Evolutionary conservation across 768 basidiomycete genomes (phyloP).

Genomic region (Lactifluus pinguis): DNA sequence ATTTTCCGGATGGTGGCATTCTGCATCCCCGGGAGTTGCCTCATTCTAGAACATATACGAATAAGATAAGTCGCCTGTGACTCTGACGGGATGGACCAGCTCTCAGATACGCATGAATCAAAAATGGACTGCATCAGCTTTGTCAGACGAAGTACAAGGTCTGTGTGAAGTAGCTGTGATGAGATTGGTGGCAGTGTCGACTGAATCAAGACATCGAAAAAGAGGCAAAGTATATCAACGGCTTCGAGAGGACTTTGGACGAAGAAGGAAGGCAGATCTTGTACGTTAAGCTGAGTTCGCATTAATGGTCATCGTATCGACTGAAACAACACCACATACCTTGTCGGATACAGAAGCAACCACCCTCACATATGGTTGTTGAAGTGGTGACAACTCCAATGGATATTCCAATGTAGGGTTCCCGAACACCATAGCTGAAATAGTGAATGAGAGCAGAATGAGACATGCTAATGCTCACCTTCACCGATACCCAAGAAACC

Average conservation of each 20-base stretch:
- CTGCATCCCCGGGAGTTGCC: slow-evolving; percentile 13
- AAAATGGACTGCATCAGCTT: slow-evolving; percentile 35
- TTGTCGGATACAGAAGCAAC: slow-evolving; percentile 11
- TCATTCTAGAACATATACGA: slow-evolving; percentile 27
- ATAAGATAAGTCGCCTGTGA: slow-evolving; percentile 34
- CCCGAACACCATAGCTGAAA: slow-evolving; percentile 5
- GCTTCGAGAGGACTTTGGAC: slow-evolving; percentile 29
- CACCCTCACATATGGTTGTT: slow-evolving; percentile 5
- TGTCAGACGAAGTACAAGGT: slow-evolving; percentile 36
- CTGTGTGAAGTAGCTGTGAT: slow-evolving; percentile 41
- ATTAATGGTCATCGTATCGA: not conserved
- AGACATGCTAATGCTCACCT: slow-evolving; percentile 4
- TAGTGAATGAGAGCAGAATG: not conserved
- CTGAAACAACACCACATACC: not conserved
- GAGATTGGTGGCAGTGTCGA: slow-evolving; percentile 35
- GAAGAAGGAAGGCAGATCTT: slow-evolving; percentile 25
- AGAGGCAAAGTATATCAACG: slow-evolving; percentile 37
- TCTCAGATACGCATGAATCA: slow-evolving; percentile 35
- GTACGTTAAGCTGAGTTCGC: not conserved
- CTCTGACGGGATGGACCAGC: slow-evolving; percentile 27
- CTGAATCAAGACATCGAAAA: slow-evolving; percentile 37
- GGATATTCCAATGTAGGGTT: slow-evolving; percentile 3
- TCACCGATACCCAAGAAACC: not conserved
- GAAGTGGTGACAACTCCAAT: slow-evolving; percentile 8
- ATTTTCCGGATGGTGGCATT: not conserved